Base-by-base conservation (phyloP, 306 rosid species). In the Cicer cuneatum region DNA sequence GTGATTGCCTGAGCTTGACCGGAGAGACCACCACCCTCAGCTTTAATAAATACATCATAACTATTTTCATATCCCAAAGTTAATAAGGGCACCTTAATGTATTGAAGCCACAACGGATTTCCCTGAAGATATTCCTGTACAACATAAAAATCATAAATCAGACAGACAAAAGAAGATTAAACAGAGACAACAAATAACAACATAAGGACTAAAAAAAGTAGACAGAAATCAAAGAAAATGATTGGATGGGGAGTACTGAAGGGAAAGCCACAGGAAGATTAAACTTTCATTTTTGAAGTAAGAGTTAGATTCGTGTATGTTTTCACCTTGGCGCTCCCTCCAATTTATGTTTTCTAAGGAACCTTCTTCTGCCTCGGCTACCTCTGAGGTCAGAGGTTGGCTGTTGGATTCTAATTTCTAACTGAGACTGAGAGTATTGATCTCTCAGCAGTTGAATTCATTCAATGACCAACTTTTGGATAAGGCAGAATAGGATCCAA, bases 1-100 rank as follows among this genome's bases (percentile, higher is more conserved):
- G 98, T 77, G 69, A 94, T 94, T 19, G 98, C 98, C 72, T 94
- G 98, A 68, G 98, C 95, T 82, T 94, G 98, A 66, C 98, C 98
- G 5, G 97, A 87, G 66, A 94, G 93, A 71, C 98, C 98, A 18
- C 98, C 98, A 0, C 98, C 98, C 37, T 94, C 86, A 15, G 93
- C 96, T 85, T 91, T 94, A 45, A 94, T 90, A 66, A 94, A 94
- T 63, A 94, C 98, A 65, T 94, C 98, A 38, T 88, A 94, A 74
- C 77, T 87, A 47, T 58, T 85, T 78, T 91, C 98, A 61, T 94
- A 91, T 81, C 98, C 98, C 83, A 91, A 71, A 45, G 91, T 86
- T 51, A 82, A 37, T 53, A 94, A 78, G 4, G 98, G 98, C 12
- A 87, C 76, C 83, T 77, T 91, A 60, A 90, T 84, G 78, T 94